Evolutionary conservation across 1,284 basidiomycete genomes (phyloP), one percentile per base, ranked within the genome.

Genomic region (Ceratobasidium sp.): DNA sequence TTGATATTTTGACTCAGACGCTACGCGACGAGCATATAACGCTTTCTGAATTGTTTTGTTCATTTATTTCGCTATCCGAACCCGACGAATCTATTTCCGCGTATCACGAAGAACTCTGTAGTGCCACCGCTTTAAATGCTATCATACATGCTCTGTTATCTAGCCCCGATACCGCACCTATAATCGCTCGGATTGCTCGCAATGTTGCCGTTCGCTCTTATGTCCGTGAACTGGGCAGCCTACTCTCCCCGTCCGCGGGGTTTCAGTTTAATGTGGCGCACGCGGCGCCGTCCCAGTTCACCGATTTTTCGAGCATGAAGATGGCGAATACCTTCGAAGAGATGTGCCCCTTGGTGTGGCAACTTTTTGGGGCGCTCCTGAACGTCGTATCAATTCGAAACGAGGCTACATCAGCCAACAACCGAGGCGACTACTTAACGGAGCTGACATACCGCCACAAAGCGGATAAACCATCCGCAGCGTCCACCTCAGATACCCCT

Each of bases 251-350:
- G 39, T 64, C 61, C 6, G 61, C 61, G 26, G 61, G 61, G 23
- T 64, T 64, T 64, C 61, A 64, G 26, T 28, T 40, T 4, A 64
- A 64, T 64, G 61, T 64, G 61, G 61, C 61, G 10, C 61, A 64
- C 20, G 28, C 61, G 5, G 9, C 39, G 18, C 61, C 61, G 9
- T 64, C 61, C 26, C 61, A 64, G 61, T 39, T 64, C 13, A 26
- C 26, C 28, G 39, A 40, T 2, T 39, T 64, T 40, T 64, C 61
- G 39, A 64, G 61, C 61, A 64, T 64, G 61, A 64, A 64, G 40
- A 28, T 64, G 23, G 61, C 28, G 28, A 64, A 64, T 33, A 64
- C 18, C 1, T 64, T 64, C 39, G 28, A 28, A 40, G 61, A 64
- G 39, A 64, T 40, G 12, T 64, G 61, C 61, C 61, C 61, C 9